A percentile compares a stretch with the other conserved stretches of the same genome.
Evolutionary conservation across 2,329 filamentous ascomycete genomes (phyloP).

Genomic region (Dactylellina parvicollis): DNA sequence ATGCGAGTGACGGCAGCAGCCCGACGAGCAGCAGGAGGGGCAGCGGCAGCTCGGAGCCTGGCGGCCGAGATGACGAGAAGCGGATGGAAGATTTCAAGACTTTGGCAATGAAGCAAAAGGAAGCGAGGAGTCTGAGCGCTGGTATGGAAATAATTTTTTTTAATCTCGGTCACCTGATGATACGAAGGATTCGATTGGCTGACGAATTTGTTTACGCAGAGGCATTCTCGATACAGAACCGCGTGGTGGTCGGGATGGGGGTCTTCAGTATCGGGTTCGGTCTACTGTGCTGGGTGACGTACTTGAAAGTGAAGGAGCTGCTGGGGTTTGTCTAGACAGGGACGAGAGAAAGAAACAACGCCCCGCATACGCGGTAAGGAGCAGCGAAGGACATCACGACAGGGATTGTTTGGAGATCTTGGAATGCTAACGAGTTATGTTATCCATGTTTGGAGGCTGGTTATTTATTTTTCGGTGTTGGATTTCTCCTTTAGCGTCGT

Average conservation of each 20-base stretch:
- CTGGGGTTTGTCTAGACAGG: conserved; percentile 30
- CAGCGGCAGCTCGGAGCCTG: conserved; percentile 24
- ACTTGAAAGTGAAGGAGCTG: conserved; percentile 41
- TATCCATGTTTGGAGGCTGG: too few relatives aligned
- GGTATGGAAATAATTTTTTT: conserved; percentile 9
- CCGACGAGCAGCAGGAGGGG: conserved; percentile 26
- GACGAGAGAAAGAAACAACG: neutral
- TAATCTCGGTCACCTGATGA: neutral
- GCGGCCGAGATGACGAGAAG: conserved; percentile 19
- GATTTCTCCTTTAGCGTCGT: too few relatives aligned
- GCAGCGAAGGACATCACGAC: too few relatives aligned
- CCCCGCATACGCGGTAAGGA: too few relatives aligned
- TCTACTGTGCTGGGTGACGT: conserved; percentile 45
- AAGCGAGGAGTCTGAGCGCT: conserved; percentile 45
- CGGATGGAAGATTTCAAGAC: conserved; percentile 11
- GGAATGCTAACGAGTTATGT: neutral
- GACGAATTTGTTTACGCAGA: conserved; percentile 8
- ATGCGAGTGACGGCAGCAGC: neutral
- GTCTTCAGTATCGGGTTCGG: conserved; percentile 48
- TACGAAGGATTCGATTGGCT: neutral
- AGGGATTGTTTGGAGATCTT: too few relatives aligned
- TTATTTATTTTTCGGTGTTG: too few relatives aligned
- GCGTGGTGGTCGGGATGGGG: conserved; percentile 49
- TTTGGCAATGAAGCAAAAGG: conserved; percentile 25
- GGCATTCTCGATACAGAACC: conserved; percentile 52